phyloP scores from a whole-genome alignment of 768 basidiomycete species.

The Boletellus emodensis region DNA sequence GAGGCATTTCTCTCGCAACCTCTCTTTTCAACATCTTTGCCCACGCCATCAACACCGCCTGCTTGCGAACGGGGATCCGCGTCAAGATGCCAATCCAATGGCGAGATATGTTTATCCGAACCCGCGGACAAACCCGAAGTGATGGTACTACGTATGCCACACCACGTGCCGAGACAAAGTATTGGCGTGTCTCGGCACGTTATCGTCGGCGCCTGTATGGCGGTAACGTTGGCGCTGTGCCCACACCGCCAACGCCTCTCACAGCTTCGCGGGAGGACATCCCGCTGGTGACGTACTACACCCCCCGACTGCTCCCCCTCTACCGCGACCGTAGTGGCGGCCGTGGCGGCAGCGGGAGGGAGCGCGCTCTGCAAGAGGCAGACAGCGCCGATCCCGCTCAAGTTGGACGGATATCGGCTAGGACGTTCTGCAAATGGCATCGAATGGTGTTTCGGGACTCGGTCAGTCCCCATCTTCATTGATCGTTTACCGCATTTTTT shows the following conservation, averaged over 20 bases:
- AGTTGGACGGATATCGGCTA: slow-evolving; percentile 31
- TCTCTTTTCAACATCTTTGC: slow-evolving; percentile 11
- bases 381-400: slow-evolving; percentile 12
- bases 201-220: slow-evolving; percentile 26
- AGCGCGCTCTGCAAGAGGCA: background rate
- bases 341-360: background rate
- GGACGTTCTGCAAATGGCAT: slow-evolving; percentile 44
- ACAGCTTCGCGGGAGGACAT: slow-evolving; percentile 9
- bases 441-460: slow-evolving; percentile 40
- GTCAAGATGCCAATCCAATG: slow-evolving; percentile 9
- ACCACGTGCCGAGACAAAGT: slow-evolving; percentile 24
- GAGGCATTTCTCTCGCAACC: background rate
- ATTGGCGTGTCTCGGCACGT: slow-evolving; percentile 30
- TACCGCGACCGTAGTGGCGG: slow-evolving; percentile 28
- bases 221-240: slow-evolving; percentile 7
- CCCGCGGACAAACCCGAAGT: background rate
- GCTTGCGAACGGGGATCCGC: slow-evolving; percentile 12
- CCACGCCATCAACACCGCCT: slow-evolving; percentile 14
- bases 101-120: background rate
- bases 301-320: slow-evolving; percentile 36
- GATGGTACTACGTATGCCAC: slow-evolving; percentile 21
- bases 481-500: no score
- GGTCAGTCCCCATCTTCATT: slow-evolving; percentile 28
- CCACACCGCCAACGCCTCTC: background rate
- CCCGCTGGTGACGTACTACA: slow-evolving; percentile 32